These are phyloP conservation scores for Wickerhamomyces chambardii DNA, from an alignment of 805 yeast species.

Conservation along the genomic window DNA sequence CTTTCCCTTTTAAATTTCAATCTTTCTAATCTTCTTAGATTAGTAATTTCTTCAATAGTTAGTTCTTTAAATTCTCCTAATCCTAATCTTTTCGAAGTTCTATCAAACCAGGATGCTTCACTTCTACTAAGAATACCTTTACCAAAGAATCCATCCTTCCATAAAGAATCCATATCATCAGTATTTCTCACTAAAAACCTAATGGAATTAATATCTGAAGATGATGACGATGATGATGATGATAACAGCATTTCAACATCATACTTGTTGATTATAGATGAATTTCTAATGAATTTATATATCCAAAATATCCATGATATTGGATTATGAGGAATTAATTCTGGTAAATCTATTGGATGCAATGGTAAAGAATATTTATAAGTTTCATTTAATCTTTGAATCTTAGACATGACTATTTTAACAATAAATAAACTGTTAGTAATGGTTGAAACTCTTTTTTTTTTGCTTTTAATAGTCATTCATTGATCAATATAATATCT, in stretches of 20 bases:
- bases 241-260: constrained; percentile 8
- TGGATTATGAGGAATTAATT: constrained; percentile 55
- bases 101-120: constrained; percentile 83
- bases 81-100: constrained; percentile 51
- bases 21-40: constrained; percentile 62
- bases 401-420: constrained; percentile 21
- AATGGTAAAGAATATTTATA: constrained; percentile 55
- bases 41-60: constrained; percentile 72
- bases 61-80: constrained; percentile 25
- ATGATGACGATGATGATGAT: no score
- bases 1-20: constrained; percentile 64
- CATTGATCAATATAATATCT: no score
- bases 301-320: constrained; percentile 47
- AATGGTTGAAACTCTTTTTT: no score
- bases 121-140: constrained; percentile 85
- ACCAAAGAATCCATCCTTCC: constrained; percentile 90
- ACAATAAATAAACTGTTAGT: no score
- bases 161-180: constrained; percentile 44
- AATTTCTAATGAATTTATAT: constrained; percentile 20
- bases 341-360: constrained; percentile 38
- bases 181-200: constrained; percentile 27
- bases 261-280: constrained; percentile 10
- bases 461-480: no score
- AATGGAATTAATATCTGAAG: constrained; percentile 24
- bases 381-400: constrained; percentile 15